Conservation (phyloP, 2,329 filamentous ascomycete genomes). For the Fusarium verrucosum region DNA sequence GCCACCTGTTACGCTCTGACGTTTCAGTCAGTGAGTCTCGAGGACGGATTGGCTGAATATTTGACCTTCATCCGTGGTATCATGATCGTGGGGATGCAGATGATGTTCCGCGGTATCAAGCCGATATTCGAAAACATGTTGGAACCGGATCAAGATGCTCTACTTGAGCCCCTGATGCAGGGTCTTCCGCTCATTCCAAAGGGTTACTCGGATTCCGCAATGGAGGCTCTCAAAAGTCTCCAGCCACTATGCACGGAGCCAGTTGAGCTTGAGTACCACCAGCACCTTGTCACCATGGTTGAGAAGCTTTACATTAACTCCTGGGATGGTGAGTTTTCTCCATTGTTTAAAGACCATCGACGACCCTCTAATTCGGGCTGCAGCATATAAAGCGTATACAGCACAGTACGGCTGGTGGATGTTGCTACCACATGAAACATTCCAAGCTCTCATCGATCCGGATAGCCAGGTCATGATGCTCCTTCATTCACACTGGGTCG, state of each 20-base stretch:
- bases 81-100: constrained; percentile 63
- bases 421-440: constrained; percentile 62
- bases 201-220: constrained; percentile 59
- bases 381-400: constrained; percentile 61
- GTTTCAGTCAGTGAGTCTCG: constrained; percentile 66
- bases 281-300: constrained; percentile 57
- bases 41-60: constrained; percentile 68
- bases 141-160: constrained; percentile 52
- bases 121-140: constrained; percentile 61
- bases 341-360: not conserved
- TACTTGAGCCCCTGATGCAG: constrained; percentile 58
- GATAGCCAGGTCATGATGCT: constrained; percentile 57
- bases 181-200: constrained; percentile 56
- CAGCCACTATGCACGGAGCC: constrained; percentile 54
- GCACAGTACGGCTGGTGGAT: constrained; percentile 67
- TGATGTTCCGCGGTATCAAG: constrained; percentile 59
- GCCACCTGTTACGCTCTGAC: constrained; percentile 68
- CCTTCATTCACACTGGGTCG: constrained; percentile 64
- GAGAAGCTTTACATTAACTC: constrained; percentile 63
- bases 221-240: constrained; percentile 54
- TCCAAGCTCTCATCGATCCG: constrained; percentile 60
- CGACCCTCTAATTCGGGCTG: constrained; percentile 2
- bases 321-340: constrained; percentile 57
- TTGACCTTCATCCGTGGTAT: constrained; percentile 69
- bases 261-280: constrained; percentile 59